These are phyloP conservation scores for Brassica carinata DNA, from an alignment of 345 rosid species.

Conservation along the genomic window DNA sequence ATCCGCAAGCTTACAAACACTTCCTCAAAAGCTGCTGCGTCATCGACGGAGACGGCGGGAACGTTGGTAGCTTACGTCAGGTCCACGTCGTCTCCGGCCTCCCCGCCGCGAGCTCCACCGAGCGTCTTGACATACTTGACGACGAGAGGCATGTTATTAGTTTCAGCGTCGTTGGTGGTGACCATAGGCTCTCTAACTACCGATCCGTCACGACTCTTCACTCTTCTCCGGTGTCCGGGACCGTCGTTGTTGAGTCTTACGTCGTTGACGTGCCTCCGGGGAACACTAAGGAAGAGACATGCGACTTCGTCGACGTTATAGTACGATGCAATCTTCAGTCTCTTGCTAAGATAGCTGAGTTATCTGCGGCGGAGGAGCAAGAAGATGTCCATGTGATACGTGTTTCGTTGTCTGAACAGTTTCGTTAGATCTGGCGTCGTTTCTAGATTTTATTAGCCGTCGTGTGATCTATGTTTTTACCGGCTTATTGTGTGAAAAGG, in stretches of 20 bases:
- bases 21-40: conserved; percentile 67
- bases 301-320: conserved; percentile 70
- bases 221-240: conserved; percentile 48
- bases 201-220: conserved; percentile 71
- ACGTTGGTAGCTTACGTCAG: conserved; percentile 65
- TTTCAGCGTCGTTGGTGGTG: conserved; percentile 69
- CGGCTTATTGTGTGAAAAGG: conserved; percentile 34
- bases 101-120: conserved; percentile 63
- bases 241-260: conserved; percentile 85
- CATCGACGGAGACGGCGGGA: conserved; percentile 59
- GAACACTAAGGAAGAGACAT: conserved; percentile 79
- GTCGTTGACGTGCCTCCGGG: conserved; percentile 83
- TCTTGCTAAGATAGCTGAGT: conserved; percentile 67
- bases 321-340: conserved; percentile 84
- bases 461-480: conserved; percentile 36
- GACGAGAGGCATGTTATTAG: conserved; percentile 69
- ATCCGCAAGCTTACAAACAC: conserved; percentile 76
- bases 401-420: conserved; percentile 7
- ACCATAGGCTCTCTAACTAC: conserved; percentile 64
- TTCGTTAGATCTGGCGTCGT: conserved; percentile 31
- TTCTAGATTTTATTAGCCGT: conserved; percentile 32
- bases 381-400: conserved; percentile 23
- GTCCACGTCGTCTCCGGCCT: conserved; percentile 71
- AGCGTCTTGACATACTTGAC: conserved; percentile 65
- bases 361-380: conserved; percentile 37